Evolutionary conservation across 2,329 filamentous ascomycete genomes (phyloP).

Genomic region (Cladosporium sp.): DNA sequence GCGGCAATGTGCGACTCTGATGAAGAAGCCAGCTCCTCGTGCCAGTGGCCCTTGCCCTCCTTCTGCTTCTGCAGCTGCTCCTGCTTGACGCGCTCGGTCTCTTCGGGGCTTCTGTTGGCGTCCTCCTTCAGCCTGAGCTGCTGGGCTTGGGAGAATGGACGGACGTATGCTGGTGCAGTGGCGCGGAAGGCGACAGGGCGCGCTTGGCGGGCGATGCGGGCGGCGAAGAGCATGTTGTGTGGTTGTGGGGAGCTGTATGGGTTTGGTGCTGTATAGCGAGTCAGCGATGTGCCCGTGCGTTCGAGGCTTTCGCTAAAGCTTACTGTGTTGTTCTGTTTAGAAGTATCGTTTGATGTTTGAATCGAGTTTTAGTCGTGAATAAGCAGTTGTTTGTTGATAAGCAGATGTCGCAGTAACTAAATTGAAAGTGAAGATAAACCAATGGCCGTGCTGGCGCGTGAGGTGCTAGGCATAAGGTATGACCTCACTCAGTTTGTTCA

Average conservation of each 20-base stretch:
- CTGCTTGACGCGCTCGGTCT: conserved; percentile 46
- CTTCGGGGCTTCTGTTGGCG: conserved; percentile 31
- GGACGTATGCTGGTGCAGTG: conserved; percentile 4
- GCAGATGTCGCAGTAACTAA: not conserved
- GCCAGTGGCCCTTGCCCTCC: conserved; percentile 44
- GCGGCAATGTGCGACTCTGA: conserved; percentile 45
- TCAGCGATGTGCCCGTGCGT: not conserved
- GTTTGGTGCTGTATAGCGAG: not conserved
- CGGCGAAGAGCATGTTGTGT: conserved; percentile 7
- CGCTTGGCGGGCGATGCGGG: conserved; percentile 5
- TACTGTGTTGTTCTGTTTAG: not conserved
- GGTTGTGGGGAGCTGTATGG: not conserved
- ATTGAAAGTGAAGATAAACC: not conserved
- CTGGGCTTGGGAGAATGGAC: conserved; percentile 35
- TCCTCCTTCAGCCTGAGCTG: conserved; percentile 43
- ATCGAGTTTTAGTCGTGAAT: not conserved
- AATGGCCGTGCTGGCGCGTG: conserved; percentile 9
- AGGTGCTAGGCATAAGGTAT: conserved; percentile 9
- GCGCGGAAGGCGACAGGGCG: conserved; percentile 10
- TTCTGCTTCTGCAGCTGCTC: conserved; percentile 47
- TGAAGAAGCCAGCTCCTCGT: conserved; percentile 44
- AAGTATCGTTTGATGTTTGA: not conserved
- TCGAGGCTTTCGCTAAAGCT: not conserved
- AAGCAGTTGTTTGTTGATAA: not conserved
- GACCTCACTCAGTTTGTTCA: conserved; percentile 6